Conservation (phyloP, 1,284 basidiomycete genomes). For the Irpex sp. region DNA sequence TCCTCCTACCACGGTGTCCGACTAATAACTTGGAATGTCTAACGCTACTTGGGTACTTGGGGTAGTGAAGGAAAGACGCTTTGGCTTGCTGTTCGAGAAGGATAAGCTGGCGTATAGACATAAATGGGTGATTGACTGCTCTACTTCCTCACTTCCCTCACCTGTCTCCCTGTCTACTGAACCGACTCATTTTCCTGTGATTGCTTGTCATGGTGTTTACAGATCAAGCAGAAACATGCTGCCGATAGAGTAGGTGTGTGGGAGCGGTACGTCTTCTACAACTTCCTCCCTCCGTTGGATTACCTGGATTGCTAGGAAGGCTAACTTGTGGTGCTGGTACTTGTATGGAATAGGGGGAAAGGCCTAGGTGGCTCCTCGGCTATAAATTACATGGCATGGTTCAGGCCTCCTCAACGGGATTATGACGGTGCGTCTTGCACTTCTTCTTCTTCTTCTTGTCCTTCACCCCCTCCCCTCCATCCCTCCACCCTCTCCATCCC, state of each 20-base stretch:
- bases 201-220: too few relatives aligned
- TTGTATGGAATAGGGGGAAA: not conserved
- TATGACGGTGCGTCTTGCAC: not conserved
- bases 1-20: too few relatives aligned
- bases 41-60: too few relatives aligned
- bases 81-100: conserved; percentile 26
- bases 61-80: conserved; percentile 9
- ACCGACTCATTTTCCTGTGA: too few relatives aligned
- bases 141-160: not conserved
- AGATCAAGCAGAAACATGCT: conserved; percentile 14
- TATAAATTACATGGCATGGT: not conserved
- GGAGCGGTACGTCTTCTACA: conserved; percentile 3
- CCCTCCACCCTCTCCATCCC: too few relatives aligned
- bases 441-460: not conserved
- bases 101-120: conserved; percentile 25
- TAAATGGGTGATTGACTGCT: conserved; percentile 16
- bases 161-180: not conserved
- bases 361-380: conserved; percentile 5
- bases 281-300: not conserved
- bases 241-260: conserved; percentile 3
- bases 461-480: too few relatives aligned
- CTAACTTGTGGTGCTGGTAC: too few relatives aligned
- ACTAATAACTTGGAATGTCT: too few relatives aligned
- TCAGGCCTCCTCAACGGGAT: not conserved
- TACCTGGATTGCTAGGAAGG: too few relatives aligned